Conservation (phyloP, 139 green algal species). For the Ettlia oleoabundans region DNA sequence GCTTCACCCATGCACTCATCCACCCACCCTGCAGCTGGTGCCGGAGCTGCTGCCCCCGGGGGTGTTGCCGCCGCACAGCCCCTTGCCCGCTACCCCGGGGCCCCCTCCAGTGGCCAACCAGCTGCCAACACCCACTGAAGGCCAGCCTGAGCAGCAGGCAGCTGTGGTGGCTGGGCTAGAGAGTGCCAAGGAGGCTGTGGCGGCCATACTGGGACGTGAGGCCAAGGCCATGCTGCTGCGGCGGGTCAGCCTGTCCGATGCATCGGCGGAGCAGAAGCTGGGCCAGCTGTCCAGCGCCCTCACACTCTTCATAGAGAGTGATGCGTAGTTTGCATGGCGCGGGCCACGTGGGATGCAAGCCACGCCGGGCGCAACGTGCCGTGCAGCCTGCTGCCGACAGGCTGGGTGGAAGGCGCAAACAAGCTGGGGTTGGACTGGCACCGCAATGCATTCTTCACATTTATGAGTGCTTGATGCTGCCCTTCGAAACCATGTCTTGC, state of each 20-base stretch:
- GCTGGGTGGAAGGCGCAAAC: too few relatives aligned
- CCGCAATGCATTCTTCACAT: too few relatives aligned
- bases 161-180: constrained; percentile 12
- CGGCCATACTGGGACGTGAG: constrained; percentile 16
- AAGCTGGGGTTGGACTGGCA: too few relatives aligned
- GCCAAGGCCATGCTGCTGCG: constrained; percentile 28
- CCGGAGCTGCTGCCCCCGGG: constrained; percentile 22
- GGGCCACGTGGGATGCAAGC: not conserved
- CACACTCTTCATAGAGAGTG: constrained; percentile 28
- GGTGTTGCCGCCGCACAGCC: not conserved
- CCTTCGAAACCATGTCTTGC: too few relatives aligned
- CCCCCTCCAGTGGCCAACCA: not conserved
- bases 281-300: constrained; percentile 27
- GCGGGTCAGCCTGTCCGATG: constrained; percentile 9
- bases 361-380: not conserved
- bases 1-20: not conserved
- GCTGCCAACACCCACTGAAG: not conserved
- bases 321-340: not conserved
- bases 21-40: constrained; percentile 7
- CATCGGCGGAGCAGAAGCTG: constrained; percentile 21
- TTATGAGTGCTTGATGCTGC: too few relatives aligned
- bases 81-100: not conserved
- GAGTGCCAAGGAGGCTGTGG: not conserved
- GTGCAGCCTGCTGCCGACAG: not conserved
- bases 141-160: constrained; percentile 19